Conservation (phyloP, 352 stramenopile genomes). For the Pythium dissimile region DNA sequence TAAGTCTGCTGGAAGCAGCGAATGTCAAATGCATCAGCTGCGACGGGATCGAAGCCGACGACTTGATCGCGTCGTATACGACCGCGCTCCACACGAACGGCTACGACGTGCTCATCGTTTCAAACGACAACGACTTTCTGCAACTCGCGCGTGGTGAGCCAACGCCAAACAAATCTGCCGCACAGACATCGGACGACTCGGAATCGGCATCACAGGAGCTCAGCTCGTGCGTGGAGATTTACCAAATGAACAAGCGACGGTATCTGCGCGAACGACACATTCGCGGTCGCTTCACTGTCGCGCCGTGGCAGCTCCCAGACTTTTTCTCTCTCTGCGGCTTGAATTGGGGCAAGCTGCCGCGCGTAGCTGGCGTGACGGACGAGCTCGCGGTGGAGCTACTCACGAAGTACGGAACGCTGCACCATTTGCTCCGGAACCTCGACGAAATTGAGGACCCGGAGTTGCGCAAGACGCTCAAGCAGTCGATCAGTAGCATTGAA, state of each 20-base stretch:
- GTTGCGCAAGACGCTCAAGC: constrained; percentile 64
- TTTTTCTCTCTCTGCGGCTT: constrained; percentile 67
- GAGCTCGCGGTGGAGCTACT: constrained; percentile 61
- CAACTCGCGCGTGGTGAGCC: constrained; percentile 23
- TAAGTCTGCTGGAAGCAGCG: constrained; percentile 12
- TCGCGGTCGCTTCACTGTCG: constrained; percentile 47
- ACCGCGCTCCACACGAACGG: constrained; percentile 8
- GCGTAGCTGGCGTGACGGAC: constrained; percentile 52
- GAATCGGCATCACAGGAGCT: too few relatives aligned
- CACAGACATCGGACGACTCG: neutral
- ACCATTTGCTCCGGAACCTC: constrained; percentile 54
- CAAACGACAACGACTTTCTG: constrained; percentile 37
- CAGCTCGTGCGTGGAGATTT: constrained; percentile 62
- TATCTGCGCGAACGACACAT: constrained; percentile 67
- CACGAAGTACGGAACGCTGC: constrained; percentile 53
- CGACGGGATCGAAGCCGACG: constrained; percentile 30
- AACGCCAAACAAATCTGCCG: neutral
- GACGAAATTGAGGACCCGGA: constrained; percentile 48
- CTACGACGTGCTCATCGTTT: constrained; percentile 31
- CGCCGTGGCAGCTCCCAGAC: constrained; percentile 39
- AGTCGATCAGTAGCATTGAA: constrained; percentile 70
- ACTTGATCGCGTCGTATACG: constrained; percentile 35
- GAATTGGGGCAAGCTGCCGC: constrained; percentile 62
- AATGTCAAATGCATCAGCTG: constrained; percentile 27
- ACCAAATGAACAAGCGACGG: constrained; percentile 65